Percentiles rank a stretch among this genome's conserved stretches.
Evolutionary conservation across 2,329 filamentous ascomycete genomes (phyloP).

Genomic region (Scedosporium boydii): DNA sequence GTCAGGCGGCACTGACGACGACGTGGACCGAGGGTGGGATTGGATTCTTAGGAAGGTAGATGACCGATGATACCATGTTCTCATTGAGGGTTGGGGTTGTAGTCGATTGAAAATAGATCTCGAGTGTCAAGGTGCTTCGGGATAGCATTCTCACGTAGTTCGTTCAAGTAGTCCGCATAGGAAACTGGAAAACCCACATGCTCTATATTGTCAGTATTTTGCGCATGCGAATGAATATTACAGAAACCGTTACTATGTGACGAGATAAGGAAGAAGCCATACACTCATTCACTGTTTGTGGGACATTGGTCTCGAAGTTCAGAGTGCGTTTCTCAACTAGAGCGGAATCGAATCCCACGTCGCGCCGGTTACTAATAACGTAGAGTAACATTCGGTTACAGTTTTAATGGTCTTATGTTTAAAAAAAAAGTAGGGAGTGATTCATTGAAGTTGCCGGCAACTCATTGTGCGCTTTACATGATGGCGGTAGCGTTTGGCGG

Average conservation of each 20-base stretch:
- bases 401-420: neutral
- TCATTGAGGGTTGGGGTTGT: neutral
- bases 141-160: too few species aligned
- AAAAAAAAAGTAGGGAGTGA: neutral
- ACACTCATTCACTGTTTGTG: too few species aligned
- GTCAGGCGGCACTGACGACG: neutral
- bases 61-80: neutral
- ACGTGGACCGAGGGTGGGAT: constrained; percentile 7
- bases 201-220: too few species aligned
- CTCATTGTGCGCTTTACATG: constrained; percentile 6
- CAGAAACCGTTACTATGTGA: too few species aligned
- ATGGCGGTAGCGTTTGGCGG: constrained; percentile 14
- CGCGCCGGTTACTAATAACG: too few species aligned
- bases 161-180: too few species aligned
- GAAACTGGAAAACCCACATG: too few species aligned
- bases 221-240: too few species aligned
- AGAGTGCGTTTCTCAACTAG: neutral
- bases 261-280: too few species aligned
- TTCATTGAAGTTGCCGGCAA: neutral
- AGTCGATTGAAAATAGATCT: neutral
- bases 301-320: too few species aligned
- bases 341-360: too few species aligned
- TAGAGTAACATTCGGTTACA: neutral
- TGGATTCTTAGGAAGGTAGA: constrained; percentile 6
- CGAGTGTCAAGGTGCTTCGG: neutral